Conservation (phyloP, 495 filamentous ascomycete species). For the Haplographium delicatum region DNA sequence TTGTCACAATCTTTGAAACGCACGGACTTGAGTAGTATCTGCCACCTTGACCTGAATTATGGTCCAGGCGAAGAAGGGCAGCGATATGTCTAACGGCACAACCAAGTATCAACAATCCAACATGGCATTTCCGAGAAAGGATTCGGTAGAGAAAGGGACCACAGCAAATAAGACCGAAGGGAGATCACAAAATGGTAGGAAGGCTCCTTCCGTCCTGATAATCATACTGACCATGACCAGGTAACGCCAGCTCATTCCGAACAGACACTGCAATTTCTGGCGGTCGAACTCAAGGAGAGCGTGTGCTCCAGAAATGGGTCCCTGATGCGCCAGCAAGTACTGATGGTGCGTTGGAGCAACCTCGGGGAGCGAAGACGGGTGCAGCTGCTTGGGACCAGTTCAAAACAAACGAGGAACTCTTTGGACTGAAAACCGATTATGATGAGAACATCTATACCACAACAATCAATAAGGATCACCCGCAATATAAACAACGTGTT, state of each 20-base stretch:
- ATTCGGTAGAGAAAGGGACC: conserved; percentile 58
- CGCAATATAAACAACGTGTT: conserved; percentile 68
- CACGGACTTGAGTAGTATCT: background rate
- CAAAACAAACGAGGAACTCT: conserved; percentile 78
- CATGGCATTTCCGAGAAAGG: conserved; percentile 77
- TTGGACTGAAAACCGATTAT: conserved; percentile 81
- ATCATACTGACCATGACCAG: conserved; percentile 11
- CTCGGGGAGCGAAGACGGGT: conserved; percentile 20
- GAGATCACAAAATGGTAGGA: conserved; percentile 68
- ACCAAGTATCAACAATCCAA: conserved; percentile 33
- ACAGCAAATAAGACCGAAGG: conserved; percentile 35
- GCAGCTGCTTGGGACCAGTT: conserved; percentile 85
- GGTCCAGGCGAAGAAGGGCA: conserved; percentile 24
- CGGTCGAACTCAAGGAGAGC: conserved; percentile 60
- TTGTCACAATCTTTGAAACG: too few species aligned
- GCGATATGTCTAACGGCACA: conserved; percentile 35
- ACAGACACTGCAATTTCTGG: conserved; percentile 89
- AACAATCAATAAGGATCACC: conserved; percentile 73
- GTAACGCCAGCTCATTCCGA: conserved; percentile 49
- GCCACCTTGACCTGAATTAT: conserved; percentile 31
- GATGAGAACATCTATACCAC: conserved; percentile 96
- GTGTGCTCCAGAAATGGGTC: conserved; percentile 80
- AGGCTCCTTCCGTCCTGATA: background rate
- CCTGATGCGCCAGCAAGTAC: conserved; percentile 53
- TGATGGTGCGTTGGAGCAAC: conserved; percentile 65